Evolutionary conservation across 352 stramenopile species (phyloP).

Genomic region (Plasmopara muralis): DNA sequence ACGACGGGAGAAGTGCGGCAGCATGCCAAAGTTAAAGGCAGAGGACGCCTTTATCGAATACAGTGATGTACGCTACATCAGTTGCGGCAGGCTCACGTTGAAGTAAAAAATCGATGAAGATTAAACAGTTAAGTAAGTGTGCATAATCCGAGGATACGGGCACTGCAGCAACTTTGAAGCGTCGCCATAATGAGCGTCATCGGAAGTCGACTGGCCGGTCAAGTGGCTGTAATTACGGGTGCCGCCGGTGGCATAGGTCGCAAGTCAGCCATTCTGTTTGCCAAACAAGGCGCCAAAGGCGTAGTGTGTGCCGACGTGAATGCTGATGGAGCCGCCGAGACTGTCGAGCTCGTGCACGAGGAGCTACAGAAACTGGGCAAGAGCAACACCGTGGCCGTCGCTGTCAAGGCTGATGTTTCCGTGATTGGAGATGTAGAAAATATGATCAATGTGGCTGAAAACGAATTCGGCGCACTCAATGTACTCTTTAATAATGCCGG

Average conservation of each 20-base stretch:
- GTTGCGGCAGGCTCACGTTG: slow-evolving; percentile 21
- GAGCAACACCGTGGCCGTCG: slow-evolving; percentile 42
- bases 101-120: slow-evolving; percentile 6
- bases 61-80: slow-evolving; percentile 9
- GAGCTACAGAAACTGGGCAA: slow-evolving; percentile 57
- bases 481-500: slow-evolving; percentile 87
- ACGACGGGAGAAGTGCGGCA: slow-evolving; percentile 15
- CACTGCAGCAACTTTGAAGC: neutral
- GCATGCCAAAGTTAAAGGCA: slow-evolving; percentile 7
- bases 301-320: slow-evolving; percentile 82
- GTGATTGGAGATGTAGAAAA: slow-evolving; percentile 61
- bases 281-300: slow-evolving; percentile 65
- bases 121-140: no score
- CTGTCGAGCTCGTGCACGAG: slow-evolving; percentile 53
- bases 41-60: slow-evolving; percentile 1
- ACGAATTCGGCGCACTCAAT: slow-evolving; percentile 69
- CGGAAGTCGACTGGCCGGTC: slow-evolving; percentile 49
- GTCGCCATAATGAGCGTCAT: slow-evolving; percentile 40
- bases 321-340: slow-evolving; percentile 55
- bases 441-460: slow-evolving; percentile 73
- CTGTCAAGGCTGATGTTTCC: slow-evolving; percentile 65
- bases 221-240: slow-evolving; percentile 80
- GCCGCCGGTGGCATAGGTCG: slow-evolving; percentile 76
- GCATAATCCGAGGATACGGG: no score
- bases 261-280: slow-evolving; percentile 78